phyloP scores from a whole-genome alignment of 345 rosid species.

The Acer saccharum region DNA sequence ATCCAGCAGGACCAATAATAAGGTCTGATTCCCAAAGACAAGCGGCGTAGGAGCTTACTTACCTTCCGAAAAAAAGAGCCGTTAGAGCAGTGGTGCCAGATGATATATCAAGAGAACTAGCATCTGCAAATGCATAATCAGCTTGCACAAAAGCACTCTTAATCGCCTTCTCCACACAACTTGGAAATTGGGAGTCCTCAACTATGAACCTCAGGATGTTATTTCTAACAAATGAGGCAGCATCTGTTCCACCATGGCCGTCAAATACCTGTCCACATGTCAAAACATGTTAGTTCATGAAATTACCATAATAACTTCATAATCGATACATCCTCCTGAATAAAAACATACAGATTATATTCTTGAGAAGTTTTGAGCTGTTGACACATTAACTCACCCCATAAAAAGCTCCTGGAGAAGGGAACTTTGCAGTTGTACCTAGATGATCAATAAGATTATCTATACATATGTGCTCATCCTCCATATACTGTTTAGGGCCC shows the following conservation, averaged over 20 bases:
- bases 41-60: slow-evolving; percentile 7
- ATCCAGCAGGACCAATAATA: background rate
- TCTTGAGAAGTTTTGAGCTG: background rate
- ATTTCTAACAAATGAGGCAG: slow-evolving; percentile 73
- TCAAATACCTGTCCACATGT: slow-evolving; percentile 76
- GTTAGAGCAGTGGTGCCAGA: slow-evolving; percentile 94
- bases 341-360: background rate
- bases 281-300: slow-evolving; percentile 17
- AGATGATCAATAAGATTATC: slow-evolving; percentile 77
- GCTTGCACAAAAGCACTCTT: slow-evolving; percentile 80
- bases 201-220: slow-evolving; percentile 72
- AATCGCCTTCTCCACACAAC: slow-evolving; percentile 73
- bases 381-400: slow-evolving; percentile 52
- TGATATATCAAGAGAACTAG: slow-evolving; percentile 83
- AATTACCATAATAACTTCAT: background rate
- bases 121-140: slow-evolving; percentile 91
- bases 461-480: slow-evolving; percentile 90
- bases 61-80: slow-evolving; percentile 84
- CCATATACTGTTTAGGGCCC: slow-evolving; percentile 91
- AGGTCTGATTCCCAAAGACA: background rate
- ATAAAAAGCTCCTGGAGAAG: slow-evolving; percentile 85
- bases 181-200: slow-evolving; percentile 83
- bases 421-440: slow-evolving; percentile 42
- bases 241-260: slow-evolving; percentile 98
- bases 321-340: background rate